phyloP scores from a whole-genome alignment of 495 filamentous ascomycete genomes.

The Aspergillus carlsbadensis region DNA sequence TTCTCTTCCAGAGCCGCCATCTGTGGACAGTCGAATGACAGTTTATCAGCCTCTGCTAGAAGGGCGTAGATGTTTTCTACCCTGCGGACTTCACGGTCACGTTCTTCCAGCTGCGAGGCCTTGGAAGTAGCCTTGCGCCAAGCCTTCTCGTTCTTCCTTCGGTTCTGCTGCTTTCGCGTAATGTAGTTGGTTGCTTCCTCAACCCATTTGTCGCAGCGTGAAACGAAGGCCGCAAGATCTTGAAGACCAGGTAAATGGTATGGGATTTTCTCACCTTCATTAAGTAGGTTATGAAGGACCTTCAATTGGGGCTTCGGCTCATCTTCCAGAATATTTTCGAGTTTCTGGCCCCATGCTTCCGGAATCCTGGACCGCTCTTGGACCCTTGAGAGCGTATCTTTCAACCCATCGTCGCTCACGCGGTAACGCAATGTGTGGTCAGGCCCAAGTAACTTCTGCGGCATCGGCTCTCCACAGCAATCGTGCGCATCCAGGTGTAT shows the following conservation, averaged over 20 bases:
- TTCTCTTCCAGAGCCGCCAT: conserved; percentile 85
- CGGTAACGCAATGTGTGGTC: conserved; percentile 73
- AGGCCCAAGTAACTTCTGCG: conserved; percentile 58
- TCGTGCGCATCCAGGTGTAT: conserved; percentile 72
- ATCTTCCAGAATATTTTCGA: conserved; percentile 78
- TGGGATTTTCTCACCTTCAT: conserved; percentile 96
- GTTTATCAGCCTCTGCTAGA: conserved; percentile 77
- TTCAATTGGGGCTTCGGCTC: conserved; percentile 83
- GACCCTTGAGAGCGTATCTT: conserved; percentile 67
- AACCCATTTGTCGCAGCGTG: conserved; percentile 95
- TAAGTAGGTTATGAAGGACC: conserved; percentile 75
- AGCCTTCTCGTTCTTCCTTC: conserved; percentile 92
- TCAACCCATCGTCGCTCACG: conserved; percentile 68
- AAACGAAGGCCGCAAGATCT: conserved; percentile 83
- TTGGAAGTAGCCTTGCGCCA: conserved; percentile 81
- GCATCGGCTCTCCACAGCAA: conserved; percentile 69
- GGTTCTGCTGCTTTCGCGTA: conserved; percentile 95
- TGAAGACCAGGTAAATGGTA: conserved; percentile 85
- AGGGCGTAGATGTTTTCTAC: conserved; percentile 86
- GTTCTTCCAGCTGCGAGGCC: conserved; percentile 81
- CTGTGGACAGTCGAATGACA: conserved; percentile 94
- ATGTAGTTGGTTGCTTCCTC: conserved; percentile 97
- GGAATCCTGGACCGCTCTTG: conserved; percentile 83
- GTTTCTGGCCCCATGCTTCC: conserved; percentile 87
- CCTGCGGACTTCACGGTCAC: conserved; percentile 83